phyloP scores from a whole-genome alignment of 108 stramenopile genomes.

The Skeletonema marinoi region DNA sequence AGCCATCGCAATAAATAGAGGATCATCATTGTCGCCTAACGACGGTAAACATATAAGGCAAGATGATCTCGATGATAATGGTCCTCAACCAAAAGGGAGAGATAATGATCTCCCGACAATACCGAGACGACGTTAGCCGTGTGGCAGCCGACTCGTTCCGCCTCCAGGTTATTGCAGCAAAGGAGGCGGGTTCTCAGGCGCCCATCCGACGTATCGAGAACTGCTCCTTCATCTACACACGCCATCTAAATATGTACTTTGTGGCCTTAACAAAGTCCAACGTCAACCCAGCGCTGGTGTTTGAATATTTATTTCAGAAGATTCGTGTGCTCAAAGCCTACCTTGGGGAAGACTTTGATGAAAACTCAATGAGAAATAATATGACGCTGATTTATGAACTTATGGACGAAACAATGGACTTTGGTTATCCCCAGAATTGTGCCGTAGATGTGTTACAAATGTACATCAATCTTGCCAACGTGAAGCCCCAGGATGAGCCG shows the following conservation, averaged over 20 bases:
- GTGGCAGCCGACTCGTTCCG: conserved; percentile 90
- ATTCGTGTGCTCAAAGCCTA: conserved; percentile 96
- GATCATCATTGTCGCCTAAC: background rate
- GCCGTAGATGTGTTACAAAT: conserved; percentile 96
- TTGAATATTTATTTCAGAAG: conserved; percentile 96
- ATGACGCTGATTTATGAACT: conserved; percentile 99
- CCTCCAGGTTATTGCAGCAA: conserved; percentile 93
- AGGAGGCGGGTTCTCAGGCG: conserved; percentile 93
- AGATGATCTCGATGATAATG: conserved; percentile 93
- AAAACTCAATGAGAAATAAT: conserved; percentile 94
- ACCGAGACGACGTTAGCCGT: conserved; percentile 88
- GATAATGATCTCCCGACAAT: conserved; percentile 93
- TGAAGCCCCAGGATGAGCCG: conserved; percentile 76
- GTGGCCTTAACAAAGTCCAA: conserved; percentile 97
- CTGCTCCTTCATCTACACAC: conserved; percentile 96
- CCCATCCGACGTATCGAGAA: conserved; percentile 96
- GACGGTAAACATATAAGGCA: conserved; percentile 8
- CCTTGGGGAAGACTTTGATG: conserved; percentile 97
- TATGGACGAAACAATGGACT: conserved; percentile 99
- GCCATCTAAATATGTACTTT: conserved; percentile 97
- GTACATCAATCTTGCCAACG: conserved; percentile 97
- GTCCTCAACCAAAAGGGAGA: conserved; percentile 92
- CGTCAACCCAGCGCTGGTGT: conserved; percentile 96
- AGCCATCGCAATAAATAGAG: background rate
- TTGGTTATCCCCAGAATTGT: conserved; percentile 99